phyloP scores from a whole-genome alignment of 73 alveolate genomes.

The Tetrahymena thermophila region DNA sequence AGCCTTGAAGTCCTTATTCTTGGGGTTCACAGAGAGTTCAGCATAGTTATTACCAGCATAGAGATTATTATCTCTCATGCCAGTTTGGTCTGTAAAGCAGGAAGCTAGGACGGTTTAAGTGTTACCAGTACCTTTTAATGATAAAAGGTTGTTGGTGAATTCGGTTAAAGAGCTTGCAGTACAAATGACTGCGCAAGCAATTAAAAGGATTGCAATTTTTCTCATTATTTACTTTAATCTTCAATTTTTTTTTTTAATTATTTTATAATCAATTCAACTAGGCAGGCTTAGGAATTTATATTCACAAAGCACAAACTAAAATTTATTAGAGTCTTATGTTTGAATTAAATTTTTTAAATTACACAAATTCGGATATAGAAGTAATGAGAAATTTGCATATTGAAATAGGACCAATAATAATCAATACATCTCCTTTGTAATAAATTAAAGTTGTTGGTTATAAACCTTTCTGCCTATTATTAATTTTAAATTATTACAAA shows the following conservation, averaged over 20 bases:
- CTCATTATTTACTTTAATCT: not conserved
- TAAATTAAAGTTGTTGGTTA: not conserved
- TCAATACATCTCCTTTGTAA: not conserved
- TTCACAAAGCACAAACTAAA: not conserved
- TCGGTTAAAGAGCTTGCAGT: not conserved
- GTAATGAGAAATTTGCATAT: too few species aligned
- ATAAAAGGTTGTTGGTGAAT: not conserved
- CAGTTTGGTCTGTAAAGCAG: slow-evolving; percentile 36
- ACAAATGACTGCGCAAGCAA: not conserved
- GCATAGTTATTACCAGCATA: slow-evolving; percentile 61
- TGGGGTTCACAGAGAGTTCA: slow-evolving; percentile 41
- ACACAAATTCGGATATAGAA: not conserved
- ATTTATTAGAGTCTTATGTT: not conserved
- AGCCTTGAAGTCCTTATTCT: slow-evolving; percentile 48
- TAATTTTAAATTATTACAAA: too few species aligned
- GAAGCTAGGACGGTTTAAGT: slow-evolving; percentile 45
- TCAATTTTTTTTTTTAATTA: not conserved
- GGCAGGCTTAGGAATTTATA: not conserved
- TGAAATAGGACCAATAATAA: not conserved
- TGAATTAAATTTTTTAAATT: too few species aligned
- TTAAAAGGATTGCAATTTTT: not conserved
- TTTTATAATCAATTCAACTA: not conserved
- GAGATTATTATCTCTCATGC: slow-evolving; percentile 42
- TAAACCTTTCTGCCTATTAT: not conserved
- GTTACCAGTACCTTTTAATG: not conserved